A percentile compares a stretch with the other conserved stretches of the same genome.
Evolutionary conservation across 805 yeast species (phyloP).

Genomic region (Danielia oregonensis): DNA sequence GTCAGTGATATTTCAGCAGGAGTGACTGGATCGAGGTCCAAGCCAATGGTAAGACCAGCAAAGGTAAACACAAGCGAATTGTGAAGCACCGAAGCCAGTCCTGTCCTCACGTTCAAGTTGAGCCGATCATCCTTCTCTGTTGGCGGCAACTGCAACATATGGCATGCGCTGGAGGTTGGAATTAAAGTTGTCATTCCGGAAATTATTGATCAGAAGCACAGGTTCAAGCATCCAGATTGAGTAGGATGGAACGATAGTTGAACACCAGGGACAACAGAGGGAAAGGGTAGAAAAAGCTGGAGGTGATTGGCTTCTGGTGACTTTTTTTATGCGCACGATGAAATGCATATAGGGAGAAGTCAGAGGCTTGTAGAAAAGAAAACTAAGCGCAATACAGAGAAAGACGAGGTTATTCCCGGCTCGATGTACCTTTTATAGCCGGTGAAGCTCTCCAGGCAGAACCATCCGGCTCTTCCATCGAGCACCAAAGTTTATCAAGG

Average conservation of each 20-base stretch:
- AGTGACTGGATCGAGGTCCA: conserved; percentile 43
- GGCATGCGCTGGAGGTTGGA: conserved; percentile 62
- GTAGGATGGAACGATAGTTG: no score
- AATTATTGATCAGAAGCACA: no score
- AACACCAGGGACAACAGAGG: background rate
- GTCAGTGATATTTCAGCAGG: conserved; percentile 35
- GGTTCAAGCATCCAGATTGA: no score
- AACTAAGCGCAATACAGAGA: no score
- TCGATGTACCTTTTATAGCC: no score
- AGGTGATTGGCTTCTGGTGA: conserved; percentile 1
- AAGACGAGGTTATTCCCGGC: no score
- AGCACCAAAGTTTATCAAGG: no score
- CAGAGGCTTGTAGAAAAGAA: no score
- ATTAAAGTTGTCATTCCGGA: conserved; percentile 56
- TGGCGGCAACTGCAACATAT: conserved; percentile 53
- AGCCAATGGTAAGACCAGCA: conserved; percentile 66
- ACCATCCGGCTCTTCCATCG: no score
- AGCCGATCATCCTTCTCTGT: conserved; percentile 50
- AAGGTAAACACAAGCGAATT: conserved; percentile 59
- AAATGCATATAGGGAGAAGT: no score
- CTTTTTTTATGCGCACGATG: no score
- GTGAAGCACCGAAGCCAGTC: conserved; percentile 56
- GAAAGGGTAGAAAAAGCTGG: background rate
- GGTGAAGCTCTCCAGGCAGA: no score
- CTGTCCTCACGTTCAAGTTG: conserved; percentile 61